These are phyloP conservation scores for Dactylellina parvicollis DNA, from an alignment of 2,329 filamentous ascomycete species.

Conservation along the genomic window DNA sequence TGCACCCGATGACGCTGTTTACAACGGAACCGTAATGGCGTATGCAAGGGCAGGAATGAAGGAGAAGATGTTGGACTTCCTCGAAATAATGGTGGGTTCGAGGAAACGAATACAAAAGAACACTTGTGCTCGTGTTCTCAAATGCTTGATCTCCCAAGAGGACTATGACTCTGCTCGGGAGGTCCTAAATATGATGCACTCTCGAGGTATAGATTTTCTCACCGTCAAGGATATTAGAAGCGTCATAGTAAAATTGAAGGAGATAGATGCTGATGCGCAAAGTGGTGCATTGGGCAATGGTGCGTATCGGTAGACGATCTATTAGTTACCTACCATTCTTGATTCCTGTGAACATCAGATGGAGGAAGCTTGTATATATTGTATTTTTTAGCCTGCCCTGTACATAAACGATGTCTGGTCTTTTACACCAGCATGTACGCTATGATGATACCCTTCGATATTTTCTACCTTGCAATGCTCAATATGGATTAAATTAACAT, in stretches of 20 bases:
- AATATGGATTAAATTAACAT: too few relatives aligned
- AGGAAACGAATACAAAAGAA: constrained; percentile 14
- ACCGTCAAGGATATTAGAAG: constrained; percentile 10
- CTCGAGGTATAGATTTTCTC: constrained; percentile 9
- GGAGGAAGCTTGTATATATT: too few relatives aligned
- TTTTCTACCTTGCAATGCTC: too few relatives aligned
- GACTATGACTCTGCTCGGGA: constrained; percentile 18
- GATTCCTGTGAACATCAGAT: too few relatives aligned
- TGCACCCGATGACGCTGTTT: constrained; percentile 45
- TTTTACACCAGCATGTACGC: too few relatives aligned
- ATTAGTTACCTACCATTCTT: not conserved
- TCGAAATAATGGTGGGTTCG: constrained; percentile 21
- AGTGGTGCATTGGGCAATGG: not conserved
- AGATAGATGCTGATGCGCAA: not conserved
- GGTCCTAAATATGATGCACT: constrained; percentile 14
- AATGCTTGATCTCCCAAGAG: constrained; percentile 8
- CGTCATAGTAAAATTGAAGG: constrained; percentile 11
- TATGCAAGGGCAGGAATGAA: constrained; percentile 19
- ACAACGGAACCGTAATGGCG: constrained; percentile 28
- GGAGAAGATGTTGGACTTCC: constrained; percentile 33
- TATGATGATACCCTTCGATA: too few relatives aligned
- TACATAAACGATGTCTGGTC: too few relatives aligned
- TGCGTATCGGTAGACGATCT: not conserved
- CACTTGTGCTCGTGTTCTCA: constrained; percentile 18
- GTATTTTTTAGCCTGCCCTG: too few relatives aligned